Evolutionary conservation across 2,329 filamentous ascomycete species (phyloP), one percentile per base, ranked within the genome.

Genomic region (Apiospora sp.): DNA sequence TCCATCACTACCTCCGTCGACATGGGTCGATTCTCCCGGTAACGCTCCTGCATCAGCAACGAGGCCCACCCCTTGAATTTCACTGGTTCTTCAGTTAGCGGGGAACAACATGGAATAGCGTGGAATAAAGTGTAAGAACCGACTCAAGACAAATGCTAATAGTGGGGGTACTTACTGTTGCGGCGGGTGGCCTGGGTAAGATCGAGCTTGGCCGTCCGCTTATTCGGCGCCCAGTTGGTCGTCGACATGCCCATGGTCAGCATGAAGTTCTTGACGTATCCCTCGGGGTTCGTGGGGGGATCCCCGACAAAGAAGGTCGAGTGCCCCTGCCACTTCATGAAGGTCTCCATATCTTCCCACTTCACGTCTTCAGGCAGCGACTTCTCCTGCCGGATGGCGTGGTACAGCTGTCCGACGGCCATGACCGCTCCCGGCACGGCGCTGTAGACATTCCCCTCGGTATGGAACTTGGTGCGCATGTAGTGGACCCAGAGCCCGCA

Each of bases 401-500:
- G 34, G 34, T 37, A 37, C 7, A 37, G 34, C 34, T 37, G 34
- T 7, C 34, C 34, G 34, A 37, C 34, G 34, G 34, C 34, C 34
- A 37, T 37, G 34, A 37, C 34, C 4, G 34, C 34, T 19, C 19
- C 14, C 13, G 46, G 46, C 5, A 22, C 46, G 46, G 46, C 46
- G 46, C 14, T 22, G 46, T 48, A 48, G 13, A 6, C 5, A 2
- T 19, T 22, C 5, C 46, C 46, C 13, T 22, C 14, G 14, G 16
- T 27, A 2, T 67, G 61, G 61, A 67, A 67, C 43, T 22, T 19
- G 27, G 61, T 27, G 30, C 61, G 61, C 61, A 67, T 43, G 43
- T 67, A 67, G 27, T 43, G 61, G 61, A 67, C 43, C 61, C 61
- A 67, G 61, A 67, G 61, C 22, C 61, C 61, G 27, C 61, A 67